Conservation (phyloP, 352 stramenopile species). For the Achlya hypogyna region DNA sequence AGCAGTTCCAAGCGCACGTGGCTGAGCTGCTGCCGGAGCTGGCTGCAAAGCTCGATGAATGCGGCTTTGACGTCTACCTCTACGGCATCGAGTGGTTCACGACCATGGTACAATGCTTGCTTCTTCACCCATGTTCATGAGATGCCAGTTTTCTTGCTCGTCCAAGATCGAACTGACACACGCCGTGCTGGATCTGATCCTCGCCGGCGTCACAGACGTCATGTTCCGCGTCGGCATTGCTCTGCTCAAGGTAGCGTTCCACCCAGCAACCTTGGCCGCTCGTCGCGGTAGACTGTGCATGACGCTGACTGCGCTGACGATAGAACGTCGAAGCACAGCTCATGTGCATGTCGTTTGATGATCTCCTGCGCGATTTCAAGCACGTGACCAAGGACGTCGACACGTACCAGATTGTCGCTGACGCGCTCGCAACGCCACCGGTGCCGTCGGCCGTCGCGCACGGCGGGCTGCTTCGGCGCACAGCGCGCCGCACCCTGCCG, state of each 20-base stretch:
- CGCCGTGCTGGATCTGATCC: slow-evolving; percentile 80
- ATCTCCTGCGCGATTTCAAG: slow-evolving; percentile 80
- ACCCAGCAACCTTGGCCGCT: neutral
- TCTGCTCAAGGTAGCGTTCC: slow-evolving; percentile 75
- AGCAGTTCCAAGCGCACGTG: slow-evolving; percentile 76
- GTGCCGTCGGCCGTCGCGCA: slow-evolving; percentile 27
- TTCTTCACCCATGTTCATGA: neutral
- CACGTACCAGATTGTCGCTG: slow-evolving; percentile 61
- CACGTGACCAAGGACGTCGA: slow-evolving; percentile 58
- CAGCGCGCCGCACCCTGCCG: slow-evolving; percentile 38
- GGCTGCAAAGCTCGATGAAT: slow-evolving; percentile 41
- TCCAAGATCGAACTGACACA: slow-evolving; percentile 72
- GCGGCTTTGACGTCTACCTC: slow-evolving; percentile 70
- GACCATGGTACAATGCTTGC: slow-evolving; percentile 37
- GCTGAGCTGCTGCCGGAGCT: slow-evolving; percentile 54
- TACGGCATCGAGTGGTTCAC: slow-evolving; percentile 86
- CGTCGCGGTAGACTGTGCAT: neutral
- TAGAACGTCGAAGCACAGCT: slow-evolving; percentile 59
- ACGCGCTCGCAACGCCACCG: slow-evolving; percentile 42
- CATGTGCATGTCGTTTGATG: slow-evolving; percentile 78
- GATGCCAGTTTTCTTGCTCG: slow-evolving; percentile 59
- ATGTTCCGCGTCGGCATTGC: slow-evolving; percentile 70
- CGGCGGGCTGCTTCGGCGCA: slow-evolving; percentile 5
- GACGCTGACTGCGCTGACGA: neutral
- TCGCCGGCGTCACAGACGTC: slow-evolving; percentile 68